Evolutionary conservation across 257 asterid species (phyloP).

Genomic region (Solanum etuberosum): DNA sequence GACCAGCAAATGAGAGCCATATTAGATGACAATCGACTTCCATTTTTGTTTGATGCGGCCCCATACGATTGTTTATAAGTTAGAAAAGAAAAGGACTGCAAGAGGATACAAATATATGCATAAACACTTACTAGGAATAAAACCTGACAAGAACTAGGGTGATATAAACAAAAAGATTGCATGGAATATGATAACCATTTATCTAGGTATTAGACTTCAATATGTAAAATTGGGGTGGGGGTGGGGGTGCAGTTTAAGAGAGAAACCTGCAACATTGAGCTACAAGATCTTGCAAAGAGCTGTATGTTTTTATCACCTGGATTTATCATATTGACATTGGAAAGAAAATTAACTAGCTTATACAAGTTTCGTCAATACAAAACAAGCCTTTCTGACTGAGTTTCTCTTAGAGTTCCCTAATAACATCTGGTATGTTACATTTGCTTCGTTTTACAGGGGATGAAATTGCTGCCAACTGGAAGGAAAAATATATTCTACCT

Average conservation of each 20-base stretch:
- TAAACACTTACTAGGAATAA: neutral
- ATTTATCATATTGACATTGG: neutral
- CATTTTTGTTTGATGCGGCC: neutral
- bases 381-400: neutral
- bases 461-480: constrained; percentile 85
- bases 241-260: neutral
- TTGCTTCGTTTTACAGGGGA: constrained; percentile 48
- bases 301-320: neutral
- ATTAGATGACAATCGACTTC: neutral
- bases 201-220: neutral
- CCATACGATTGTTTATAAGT: neutral
- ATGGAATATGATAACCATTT: neutral
- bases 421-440: neutral
- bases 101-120: neutral
- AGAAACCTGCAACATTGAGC: neutral
- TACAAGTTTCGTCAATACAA: neutral
- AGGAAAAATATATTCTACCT: constrained; percentile 73
- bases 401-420: neutral
- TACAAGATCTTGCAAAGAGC: neutral
- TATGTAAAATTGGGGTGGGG: neutral
- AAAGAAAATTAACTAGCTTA: neutral
- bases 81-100: neutral
- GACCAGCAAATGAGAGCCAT: neutral
- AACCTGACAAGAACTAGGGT: neutral
- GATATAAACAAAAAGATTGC: neutral